Percentiles rank a stretch among this genome's conserved stretches.
Conservation (phyloP, 352 stramenopile species). For the Phytophthora hybrid region DNA sequence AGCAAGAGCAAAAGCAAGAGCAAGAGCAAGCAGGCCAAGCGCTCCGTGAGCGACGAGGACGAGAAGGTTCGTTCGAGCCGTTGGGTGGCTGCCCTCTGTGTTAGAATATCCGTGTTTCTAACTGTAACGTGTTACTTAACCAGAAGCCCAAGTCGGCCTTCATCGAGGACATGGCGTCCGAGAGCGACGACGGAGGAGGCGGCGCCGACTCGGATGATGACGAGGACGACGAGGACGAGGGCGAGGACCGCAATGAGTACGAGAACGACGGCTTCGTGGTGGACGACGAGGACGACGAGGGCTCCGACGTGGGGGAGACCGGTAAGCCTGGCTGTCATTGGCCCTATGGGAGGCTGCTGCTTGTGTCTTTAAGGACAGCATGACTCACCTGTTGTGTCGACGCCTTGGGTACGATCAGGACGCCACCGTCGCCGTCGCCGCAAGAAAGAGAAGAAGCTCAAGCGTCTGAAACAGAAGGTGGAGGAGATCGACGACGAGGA, state of each 20-base stretch:
- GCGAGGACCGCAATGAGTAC: conserved; percentile 90
- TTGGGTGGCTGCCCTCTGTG: background rate
- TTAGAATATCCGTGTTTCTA: conserved; percentile 2
- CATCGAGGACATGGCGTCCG: conserved; percentile 90
- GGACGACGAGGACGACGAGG: conserved; percentile 81
- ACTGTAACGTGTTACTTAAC: conserved; percentile 9
- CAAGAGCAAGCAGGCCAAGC: conserved; percentile 75
- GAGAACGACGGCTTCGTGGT: conserved; percentile 92
- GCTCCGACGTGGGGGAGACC: conserved; percentile 71
- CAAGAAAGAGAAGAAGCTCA: conserved; percentile 91
- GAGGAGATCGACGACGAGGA: conserved; percentile 91
- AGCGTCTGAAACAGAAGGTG: conserved; percentile 88
- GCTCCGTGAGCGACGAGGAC: conserved; percentile 66
- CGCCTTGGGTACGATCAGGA: conserved; percentile 34
- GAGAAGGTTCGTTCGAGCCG: conserved; percentile 54
- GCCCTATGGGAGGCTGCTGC: background rate
- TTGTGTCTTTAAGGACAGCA: background rate
- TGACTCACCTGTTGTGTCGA: conserved; percentile 15
- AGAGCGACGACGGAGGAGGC: conserved; percentile 80
- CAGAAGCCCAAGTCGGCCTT: conserved; percentile 85
- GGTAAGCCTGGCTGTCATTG: conserved; percentile 44
- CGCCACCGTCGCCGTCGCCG: conserved; percentile 74
- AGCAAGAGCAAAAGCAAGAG: conserved; percentile 36
- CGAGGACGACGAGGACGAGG: conserved; percentile 86
- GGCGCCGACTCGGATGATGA: conserved; percentile 70